These are phyloP conservation scores for Rheum nobile DNA, from an alignment of 148 eudicot genomes.

Conservation along the genomic window DNA sequence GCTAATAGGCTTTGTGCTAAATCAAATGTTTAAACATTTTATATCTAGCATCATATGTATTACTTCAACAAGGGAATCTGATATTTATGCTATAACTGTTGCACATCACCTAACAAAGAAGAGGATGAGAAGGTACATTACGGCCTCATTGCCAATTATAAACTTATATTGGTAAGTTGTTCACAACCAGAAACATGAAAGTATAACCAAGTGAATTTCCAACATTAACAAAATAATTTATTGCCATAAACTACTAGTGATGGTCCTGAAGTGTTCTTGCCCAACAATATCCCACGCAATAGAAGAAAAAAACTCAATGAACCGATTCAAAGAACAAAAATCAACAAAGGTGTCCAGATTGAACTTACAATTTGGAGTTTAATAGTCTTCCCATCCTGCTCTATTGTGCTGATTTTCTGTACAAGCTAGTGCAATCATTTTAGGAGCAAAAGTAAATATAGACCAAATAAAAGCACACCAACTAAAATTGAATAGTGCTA, in stretches of 20 bases:
- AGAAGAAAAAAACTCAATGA: neutral
- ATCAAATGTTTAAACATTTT: no score
- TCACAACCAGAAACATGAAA: no score
- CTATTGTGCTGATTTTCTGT: constrained; percentile 39
- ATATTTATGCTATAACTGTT: no score
- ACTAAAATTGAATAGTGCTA: neutral
- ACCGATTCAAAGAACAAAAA: neutral
- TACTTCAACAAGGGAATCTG: no score
- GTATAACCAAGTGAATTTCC: no score
- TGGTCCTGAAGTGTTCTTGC: constrained; percentile 37
- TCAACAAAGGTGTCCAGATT: neutral
- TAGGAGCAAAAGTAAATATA: neutral
- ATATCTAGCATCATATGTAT: no score
- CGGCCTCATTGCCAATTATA: no score
- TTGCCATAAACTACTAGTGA: constrained; percentile 38
- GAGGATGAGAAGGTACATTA: no score
- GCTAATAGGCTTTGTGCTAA: no score
- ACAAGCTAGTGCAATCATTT: neutral
- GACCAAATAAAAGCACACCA: neutral
- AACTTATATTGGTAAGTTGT: no score
- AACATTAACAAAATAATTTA: no score
- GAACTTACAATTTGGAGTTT: constrained; percentile 45
- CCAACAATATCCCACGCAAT: constrained; percentile 40
- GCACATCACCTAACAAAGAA: no score
- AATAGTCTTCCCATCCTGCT: constrained; percentile 39